Conservation (phyloP, 2,329 filamentous ascomycete species). For the Stylonectria norvegica region DNA sequence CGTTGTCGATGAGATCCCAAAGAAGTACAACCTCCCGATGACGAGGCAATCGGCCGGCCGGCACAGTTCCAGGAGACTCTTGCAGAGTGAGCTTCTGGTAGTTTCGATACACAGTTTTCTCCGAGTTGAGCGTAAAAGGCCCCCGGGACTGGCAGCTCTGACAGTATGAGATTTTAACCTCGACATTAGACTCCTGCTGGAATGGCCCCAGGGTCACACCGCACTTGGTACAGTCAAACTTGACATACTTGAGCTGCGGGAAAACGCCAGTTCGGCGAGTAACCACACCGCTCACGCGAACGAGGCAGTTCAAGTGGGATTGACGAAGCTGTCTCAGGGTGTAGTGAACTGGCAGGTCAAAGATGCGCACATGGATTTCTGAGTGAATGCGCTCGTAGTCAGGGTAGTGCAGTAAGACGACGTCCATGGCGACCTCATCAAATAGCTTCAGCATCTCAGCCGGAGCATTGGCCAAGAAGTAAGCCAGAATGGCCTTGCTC, state of each 20-base stretch:
- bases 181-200: constrained; percentile 93
- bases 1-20: constrained; percentile 94
- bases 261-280: constrained; percentile 94
- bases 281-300: constrained; percentile 91
- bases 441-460: constrained; percentile 95
- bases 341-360: constrained; percentile 89
- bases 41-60: constrained; percentile 87
- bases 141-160: constrained; percentile 94
- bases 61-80: constrained; percentile 94
- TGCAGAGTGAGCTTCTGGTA: constrained; percentile 98
- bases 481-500: constrained; percentile 89
- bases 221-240: constrained; percentile 95
- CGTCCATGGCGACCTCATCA: constrained; percentile 94
- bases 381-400: constrained; percentile 97
- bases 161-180: constrained; percentile 95
- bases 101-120: constrained; percentile 97
- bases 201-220: constrained; percentile 89
- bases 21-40: constrained; percentile 92
- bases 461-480: constrained; percentile 93
- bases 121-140: constrained; percentile 92
- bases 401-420: constrained; percentile 91
- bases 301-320: constrained; percentile 90
- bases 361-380: constrained; percentile 96
- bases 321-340: constrained; percentile 93
- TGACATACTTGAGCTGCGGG: constrained; percentile 96